These are phyloP conservation scores for Jimgerdemannia flammicorona DNA, from an alignment of 192 early-diverging fungal genomes.

Conservation along the genomic window DNA sequence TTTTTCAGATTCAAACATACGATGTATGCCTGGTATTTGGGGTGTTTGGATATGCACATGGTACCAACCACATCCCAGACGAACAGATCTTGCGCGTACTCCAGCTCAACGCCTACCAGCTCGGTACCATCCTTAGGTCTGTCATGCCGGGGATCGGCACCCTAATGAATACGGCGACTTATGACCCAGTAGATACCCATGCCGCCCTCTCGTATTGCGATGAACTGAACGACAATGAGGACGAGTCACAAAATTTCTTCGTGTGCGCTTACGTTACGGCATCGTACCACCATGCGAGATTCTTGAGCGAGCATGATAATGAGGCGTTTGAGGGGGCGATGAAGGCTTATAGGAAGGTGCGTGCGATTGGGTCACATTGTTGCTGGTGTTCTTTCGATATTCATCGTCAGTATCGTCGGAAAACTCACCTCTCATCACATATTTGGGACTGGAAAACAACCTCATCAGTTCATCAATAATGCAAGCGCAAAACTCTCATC, in stretches of 20 bases:
- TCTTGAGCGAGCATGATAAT: neutral
- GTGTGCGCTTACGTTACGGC: constrained; percentile 3
- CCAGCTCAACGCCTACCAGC: constrained; percentile 62
- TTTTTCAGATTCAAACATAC: no score
- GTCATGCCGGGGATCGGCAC: neutral
- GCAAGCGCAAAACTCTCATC: constrained; percentile 12
- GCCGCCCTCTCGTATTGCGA: neutral
- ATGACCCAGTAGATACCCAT: neutral
- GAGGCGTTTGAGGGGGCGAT: constrained; percentile 5
- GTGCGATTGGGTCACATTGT: neutral
- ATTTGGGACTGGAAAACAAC: neutral
- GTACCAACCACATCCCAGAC: constrained; percentile 4
- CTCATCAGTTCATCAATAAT: constrained; percentile 20
- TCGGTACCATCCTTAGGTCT: constrained; percentile 30
- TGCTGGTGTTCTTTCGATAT: no score
- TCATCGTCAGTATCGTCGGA: no score
- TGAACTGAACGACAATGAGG: neutral
- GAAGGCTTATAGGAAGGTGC: constrained; percentile 15
- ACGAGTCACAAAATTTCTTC: neutral
- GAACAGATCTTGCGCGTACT: constrained; percentile 39
- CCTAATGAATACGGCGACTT: neutral
- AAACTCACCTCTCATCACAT: neutral
- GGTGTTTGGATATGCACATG: constrained; percentile 1
- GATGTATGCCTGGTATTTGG: neutral
- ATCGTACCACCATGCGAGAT: constrained; percentile 3